Percentiles rank a stretch among this genome's conserved stretches.
These are phyloP conservation scores for Arthrobotrys iridis DNA, from an alignment of 2,329 filamentous ascomycete species.

Conservation along the genomic window DNA sequence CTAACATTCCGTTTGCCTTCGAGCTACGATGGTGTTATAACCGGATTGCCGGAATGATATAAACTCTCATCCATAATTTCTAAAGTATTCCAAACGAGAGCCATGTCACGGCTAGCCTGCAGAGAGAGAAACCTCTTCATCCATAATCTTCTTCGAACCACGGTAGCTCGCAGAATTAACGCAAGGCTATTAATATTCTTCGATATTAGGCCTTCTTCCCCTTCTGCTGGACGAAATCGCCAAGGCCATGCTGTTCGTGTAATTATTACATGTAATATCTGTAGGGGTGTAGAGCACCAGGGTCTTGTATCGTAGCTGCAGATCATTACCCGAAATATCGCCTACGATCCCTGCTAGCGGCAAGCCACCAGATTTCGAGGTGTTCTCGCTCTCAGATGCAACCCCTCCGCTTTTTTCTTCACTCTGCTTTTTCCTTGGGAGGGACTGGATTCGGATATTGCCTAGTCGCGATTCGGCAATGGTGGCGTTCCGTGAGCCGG, in stretches of 20 bases:
- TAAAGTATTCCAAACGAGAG: not conserved
- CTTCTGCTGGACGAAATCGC: slow-evolving; percentile 10
- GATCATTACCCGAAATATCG: slow-evolving; percentile 50
- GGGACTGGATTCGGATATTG: slow-evolving; percentile 30
- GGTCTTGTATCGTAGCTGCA: slow-evolving; percentile 54
- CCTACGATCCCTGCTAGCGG: slow-evolving; percentile 38
- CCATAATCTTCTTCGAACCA: slow-evolving; percentile 30
- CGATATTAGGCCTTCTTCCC: slow-evolving; percentile 18
- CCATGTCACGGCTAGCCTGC: not conserved
- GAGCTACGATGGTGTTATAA: not conserved
- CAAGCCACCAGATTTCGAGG: slow-evolving; percentile 52
- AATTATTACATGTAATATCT: slow-evolving; percentile 40
- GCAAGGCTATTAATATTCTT: slow-evolving; percentile 40
- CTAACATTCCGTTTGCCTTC: slow-evolving; percentile 19
- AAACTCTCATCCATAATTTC: not conserved
- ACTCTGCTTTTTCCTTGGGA: not conserved
- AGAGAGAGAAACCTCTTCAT: not conserved
- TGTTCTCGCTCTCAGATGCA: slow-evolving; percentile 23
- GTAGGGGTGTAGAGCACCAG: slow-evolving; percentile 34
- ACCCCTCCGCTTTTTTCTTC: not conserved
- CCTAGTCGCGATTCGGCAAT: slow-evolving; percentile 21
- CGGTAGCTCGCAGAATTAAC: slow-evolving; percentile 53
- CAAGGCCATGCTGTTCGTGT: slow-evolving; percentile 16
- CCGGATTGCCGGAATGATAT: not conserved
- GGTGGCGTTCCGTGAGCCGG: slow-evolving; percentile 48